Base-by-base conservation (phyloP, 1,284 basidiomycete species). In the Cutaneotrichosporon curvatum region DNA sequence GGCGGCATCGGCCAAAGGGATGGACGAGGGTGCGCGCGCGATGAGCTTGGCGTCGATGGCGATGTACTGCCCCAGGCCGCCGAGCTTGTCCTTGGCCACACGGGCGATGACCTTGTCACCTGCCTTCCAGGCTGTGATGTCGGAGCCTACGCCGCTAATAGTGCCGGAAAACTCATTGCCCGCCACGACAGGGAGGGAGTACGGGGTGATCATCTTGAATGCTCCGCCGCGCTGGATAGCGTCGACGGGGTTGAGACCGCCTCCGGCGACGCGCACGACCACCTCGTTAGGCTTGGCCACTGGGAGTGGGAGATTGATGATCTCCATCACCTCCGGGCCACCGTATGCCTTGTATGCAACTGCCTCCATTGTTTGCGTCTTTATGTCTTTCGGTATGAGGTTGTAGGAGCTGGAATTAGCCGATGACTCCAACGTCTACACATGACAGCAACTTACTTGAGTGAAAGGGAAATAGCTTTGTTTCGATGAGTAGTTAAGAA, bases 61-160 rank as follows among this genome's bases (percentile, higher is more conserved):
- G 36, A 71, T 52, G 53, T 74, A 76, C 53, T 77, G 67, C 5
- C 70, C 68, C 47, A 65, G 67, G 4, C 69, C 63, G 47, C 70
- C 68, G 36, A 53, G 51, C 32, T 48, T 40, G 12, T 40, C 62
- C 57, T 73, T 60, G 50, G 73, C 70, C 6, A 76, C 71, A 40
- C 73, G 69, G 9, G 71, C 74, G 8, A 73, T 71, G 10, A 78
- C 73, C 8, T 69, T 63, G 50, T 77, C 74, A 4, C 78, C 78
- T n/a, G 72, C 62, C 1, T 28, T 19, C 23, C 55, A 53, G 9
- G 5, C 3, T 2, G 42, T 31, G 35, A 37, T 43, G n/a, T 18
- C 38, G 12, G 47, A 5, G 18, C 50, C 75, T 28, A 75, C 47
- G 25, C 61, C 57, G 18, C 66, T 69, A 48, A 79, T 68, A 1